Base-by-base conservation (phyloP, 805 yeast genomes). In the Wickerhamiella slavikovae region DNA sequence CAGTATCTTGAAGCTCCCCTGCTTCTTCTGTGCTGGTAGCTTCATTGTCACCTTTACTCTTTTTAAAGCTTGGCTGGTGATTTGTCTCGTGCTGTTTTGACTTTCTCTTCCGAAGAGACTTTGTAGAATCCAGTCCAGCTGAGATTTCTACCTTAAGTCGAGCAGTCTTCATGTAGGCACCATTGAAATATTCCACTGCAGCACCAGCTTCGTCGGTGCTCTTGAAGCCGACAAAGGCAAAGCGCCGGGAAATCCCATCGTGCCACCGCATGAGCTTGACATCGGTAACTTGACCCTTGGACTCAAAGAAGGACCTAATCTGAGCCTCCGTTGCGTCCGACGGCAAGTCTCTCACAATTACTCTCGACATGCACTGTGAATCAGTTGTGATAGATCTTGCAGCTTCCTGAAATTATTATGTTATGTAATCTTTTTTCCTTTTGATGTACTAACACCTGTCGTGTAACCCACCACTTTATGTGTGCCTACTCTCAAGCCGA, bases 271-370 rank as follows among this genome's bases (percentile, higher is more conserved):
- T 66, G 22, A 89, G 59, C 50, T 77, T 80, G 22, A 79, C 83
- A 62, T 89, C 98, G 1, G 95, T 78, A 17, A 83, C 79, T 29
- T 62, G 58, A 8, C 79, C 77, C 32, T 61, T 38, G 10, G 40
- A 36, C 22, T 57, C 48, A 45, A 85, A 85, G 45, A 71, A 80
- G 18, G 63, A 65, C 37, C 60, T 60, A 32, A 85, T 54, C 38
- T 72, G 68, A 2, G 67, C 80, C 48, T 85, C 94, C 0, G 71
- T 66, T 35, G 69, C 62, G 47, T 76, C 77, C 38, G 60, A 57
- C 6, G 96, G 96, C 29, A 85, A 61, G 25, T 91, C 89, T 49
- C 79, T 85, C 5, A 85, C 92, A 42, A 85, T 85, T 30, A 85
- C 64, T 54, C 96, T 76, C 14, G 96, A 83, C 53, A 40, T 48